Evolutionary conservation across 805 yeast genomes (phyloP), one percentile per base, ranked within the genome.

Genomic region (Wickerhamiella azyma): DNA sequence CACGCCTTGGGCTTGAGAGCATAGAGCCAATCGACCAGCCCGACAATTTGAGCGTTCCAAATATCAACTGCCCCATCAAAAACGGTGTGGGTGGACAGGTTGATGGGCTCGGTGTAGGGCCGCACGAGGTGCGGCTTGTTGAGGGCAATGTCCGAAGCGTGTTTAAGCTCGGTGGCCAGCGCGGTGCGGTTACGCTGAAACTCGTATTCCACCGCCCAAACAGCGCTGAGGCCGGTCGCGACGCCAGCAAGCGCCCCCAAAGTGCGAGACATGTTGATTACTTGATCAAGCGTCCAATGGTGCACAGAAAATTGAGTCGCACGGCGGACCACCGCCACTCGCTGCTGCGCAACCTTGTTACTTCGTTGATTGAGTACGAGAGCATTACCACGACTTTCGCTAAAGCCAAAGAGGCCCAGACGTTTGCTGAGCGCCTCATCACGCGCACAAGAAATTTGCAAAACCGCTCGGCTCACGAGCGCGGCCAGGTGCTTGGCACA

Each of bases 41-140:
- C 67, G 48, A 80, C 69, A 45, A 83, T 71, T 58, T 81, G 88
- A 39, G 74, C 77, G 57, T 83, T 79, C 94, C 94, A 83, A 37
- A 82, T 68, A 56, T 83, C 94, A 53, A 78, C 81, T 50, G 74
- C 66, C 0, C 86, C 79, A 60, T 84, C 86, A 9, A 56, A 56
- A 28, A 76, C 59, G 9, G 66, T 62, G 26, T 82, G 69, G 26
- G 70, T 64, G 48, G 66, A 61, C 48, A 75, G 75, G 17, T 66
- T 57, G 39, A 66, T 58, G 26, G 71, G 70, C 45, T 69, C 64
- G 24, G 71, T 62, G 51, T 72, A 74, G 29, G 67, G 64, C 28
- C 74, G 67, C 43, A 50, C 51, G 11, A 72, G 62, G 43, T 74
- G 69, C 39, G 78, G 73, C 51, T 76, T 65, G 52, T 75, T 68